Percentiles rank a stretch among this genome's conserved stretches.
phyloP scores from a whole-genome alignment of 139 green algal genomes.

The Chlamydomonas sp. region DNA sequence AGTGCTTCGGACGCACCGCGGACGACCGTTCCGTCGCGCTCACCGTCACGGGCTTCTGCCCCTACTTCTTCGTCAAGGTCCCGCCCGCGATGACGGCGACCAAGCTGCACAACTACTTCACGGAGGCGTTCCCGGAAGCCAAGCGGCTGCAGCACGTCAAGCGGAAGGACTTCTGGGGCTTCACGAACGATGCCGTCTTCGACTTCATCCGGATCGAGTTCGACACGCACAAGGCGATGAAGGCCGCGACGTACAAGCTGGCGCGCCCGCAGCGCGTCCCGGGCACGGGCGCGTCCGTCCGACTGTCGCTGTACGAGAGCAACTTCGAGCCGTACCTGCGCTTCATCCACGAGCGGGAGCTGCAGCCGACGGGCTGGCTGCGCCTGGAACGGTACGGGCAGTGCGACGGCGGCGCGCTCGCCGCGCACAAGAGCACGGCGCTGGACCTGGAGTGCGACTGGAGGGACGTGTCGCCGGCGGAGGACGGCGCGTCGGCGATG shows the following conservation, averaged over 20 bases:
- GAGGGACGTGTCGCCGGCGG: background rate
- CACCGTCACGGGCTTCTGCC: conserved; percentile 2
- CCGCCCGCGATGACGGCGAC: background rate
- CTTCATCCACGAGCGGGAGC: conserved; percentile 7
- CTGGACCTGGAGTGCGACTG: background rate
- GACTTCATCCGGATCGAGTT: conserved; percentile 3
- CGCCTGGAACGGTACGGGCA: too few species aligned
- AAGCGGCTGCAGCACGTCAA: background rate
- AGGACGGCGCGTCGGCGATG: background rate
- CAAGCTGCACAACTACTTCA: too few species aligned
- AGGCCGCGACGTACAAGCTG: background rate
- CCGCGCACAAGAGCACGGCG: background rate
- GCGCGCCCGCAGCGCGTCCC: background rate
- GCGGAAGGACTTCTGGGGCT: conserved; percentile 14
- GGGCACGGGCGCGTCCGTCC: too few species aligned
- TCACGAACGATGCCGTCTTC: background rate
- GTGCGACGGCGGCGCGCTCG: background rate
- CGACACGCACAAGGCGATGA: background rate
- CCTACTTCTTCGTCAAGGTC: conserved; percentile 13
- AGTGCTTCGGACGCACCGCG: background rate
- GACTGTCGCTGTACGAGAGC: conserved; percentile 8
- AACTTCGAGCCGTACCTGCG: conserved; percentile 18
- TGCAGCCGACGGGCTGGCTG: conserved; percentile 8
- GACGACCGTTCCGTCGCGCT: background rate
- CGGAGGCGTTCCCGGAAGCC: too few species aligned